These are phyloP conservation scores for Septoria petroselini DNA, from an alignment of 2,329 filamentous ascomycete genomes.

Conservation along the genomic window DNA sequence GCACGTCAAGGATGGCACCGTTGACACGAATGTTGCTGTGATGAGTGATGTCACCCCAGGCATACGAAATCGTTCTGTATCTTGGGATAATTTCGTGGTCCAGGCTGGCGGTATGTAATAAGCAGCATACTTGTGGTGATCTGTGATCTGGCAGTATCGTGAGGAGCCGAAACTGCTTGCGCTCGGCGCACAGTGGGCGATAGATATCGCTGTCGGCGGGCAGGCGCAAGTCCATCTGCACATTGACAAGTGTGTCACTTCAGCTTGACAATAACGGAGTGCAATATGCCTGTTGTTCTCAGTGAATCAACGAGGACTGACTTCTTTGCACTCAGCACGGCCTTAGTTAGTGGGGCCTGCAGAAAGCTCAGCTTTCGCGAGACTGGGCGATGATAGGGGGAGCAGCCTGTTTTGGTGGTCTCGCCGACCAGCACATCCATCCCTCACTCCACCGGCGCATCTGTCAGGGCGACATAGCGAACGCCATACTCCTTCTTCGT, in stretches of 20 bases:
- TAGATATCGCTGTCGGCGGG: constrained; percentile 4
- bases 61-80: not conserved
- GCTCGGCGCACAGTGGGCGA: constrained; percentile 1
- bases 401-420: not conserved
- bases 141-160: not conserved
- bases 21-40: not conserved
- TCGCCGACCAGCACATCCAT: not conserved
- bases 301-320: no score
- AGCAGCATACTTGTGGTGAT: not conserved
- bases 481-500: constrained; percentile 67
- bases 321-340: no score
- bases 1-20: not conserved
- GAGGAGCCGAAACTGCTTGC: constrained; percentile 2
- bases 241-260: no score
- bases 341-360: no score
- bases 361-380: no score
- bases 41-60: not conserved
- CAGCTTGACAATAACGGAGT: no score
- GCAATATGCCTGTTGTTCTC: no score
- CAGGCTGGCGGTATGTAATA: not conserved
- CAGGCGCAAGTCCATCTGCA: not conserved
- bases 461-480: constrained; percentile 72
- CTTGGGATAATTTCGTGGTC: not conserved
- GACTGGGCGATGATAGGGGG: not conserved
- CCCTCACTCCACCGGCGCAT: constrained; percentile 52